Conservation (phyloP, 2,329 filamentous ascomycete genomes). For the Gnomoniopsis sp. region DNA sequence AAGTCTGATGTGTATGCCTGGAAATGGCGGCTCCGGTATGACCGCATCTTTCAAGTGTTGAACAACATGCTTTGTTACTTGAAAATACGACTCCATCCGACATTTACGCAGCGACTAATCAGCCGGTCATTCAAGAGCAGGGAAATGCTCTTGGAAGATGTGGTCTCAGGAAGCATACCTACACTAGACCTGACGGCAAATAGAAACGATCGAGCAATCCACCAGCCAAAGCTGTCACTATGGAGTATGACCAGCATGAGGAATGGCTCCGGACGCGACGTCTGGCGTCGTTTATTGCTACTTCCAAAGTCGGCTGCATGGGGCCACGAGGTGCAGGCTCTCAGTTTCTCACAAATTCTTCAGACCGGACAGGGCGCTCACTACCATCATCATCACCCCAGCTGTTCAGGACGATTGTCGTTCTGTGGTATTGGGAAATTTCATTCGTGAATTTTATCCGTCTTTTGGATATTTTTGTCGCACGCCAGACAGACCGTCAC, state of each 20-base stretch:
- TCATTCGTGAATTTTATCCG: constrained; percentile 20
- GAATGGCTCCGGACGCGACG: background rate
- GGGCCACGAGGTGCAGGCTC: background rate
- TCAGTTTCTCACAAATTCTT: background rate
- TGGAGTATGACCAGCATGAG: background rate
- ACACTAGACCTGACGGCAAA: no score
- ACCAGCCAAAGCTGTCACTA: background rate
- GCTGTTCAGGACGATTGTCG: background rate
- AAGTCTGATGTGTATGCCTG: no score
- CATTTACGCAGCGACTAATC: no score
- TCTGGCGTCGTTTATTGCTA: constrained; percentile 3
- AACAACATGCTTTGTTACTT: no score
- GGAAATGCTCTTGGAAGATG: no score
- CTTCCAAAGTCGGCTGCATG: constrained; percentile 1
- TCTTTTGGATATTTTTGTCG: constrained; percentile 18
- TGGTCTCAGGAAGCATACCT: no score
- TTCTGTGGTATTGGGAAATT: constrained; percentile 15
- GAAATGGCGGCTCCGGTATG: no score
- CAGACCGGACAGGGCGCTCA: background rate
- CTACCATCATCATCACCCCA: constrained; percentile 1
- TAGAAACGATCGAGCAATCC: background rate
- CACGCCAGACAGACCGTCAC: constrained; percentile 19
- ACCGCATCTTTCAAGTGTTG: no score
- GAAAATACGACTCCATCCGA: no score
- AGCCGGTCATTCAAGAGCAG: no score